Percentiles rank a stretch among this genome's conserved stretches.
These are phyloP conservation scores for Mycena sp. DNA, from an alignment of 1,284 basidiomycete species.

Conservation along the genomic window DNA sequence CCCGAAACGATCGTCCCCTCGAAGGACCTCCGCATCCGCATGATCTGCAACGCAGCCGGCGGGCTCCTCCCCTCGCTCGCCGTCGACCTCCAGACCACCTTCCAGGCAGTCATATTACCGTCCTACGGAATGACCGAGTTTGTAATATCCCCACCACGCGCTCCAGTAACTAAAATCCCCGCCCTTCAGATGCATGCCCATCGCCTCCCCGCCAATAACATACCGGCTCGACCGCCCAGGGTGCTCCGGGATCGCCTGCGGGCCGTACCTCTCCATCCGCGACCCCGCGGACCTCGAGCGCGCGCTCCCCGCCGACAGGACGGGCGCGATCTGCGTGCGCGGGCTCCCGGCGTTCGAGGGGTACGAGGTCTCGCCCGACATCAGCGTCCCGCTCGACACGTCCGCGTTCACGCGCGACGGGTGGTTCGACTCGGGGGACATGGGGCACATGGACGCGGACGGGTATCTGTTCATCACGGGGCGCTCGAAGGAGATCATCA, in stretches of 20 bases:
- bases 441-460: slow-evolving; percentile 67
- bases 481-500: slow-evolving; percentile 69
- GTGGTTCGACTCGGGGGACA: slow-evolving; percentile 72
- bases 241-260: slow-evolving; percentile 39
- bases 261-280: slow-evolving; percentile 51
- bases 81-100: slow-evolving; percentile 48
- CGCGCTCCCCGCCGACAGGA: slow-evolving; percentile 45
- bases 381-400: slow-evolving; percentile 48
- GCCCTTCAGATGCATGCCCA: slow-evolving; percentile 55
- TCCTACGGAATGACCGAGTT: slow-evolving; percentile 61
- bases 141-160: slow-evolving; percentile 4
- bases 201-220: slow-evolving; percentile 44
- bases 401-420: slow-evolving; percentile 55
- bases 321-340: slow-evolving; percentile 55
- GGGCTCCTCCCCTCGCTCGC: slow-evolving; percentile 55
- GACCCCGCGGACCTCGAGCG: slow-evolving; percentile 48
- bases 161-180: neutral
- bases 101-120: slow-evolving; percentile 51
- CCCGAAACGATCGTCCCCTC: slow-evolving; percentile 43
- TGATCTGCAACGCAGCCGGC: slow-evolving; percentile 58
- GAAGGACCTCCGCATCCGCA: slow-evolving; percentile 49
- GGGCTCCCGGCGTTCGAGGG: slow-evolving; percentile 57
- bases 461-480: slow-evolving; percentile 71
- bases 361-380: slow-evolving; percentile 52
- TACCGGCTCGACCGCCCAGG: too few relatives aligned